These are phyloP conservation scores for Dimocarpus longan DNA, from an alignment of 345 rosid genomes.

Conservation along the genomic window DNA sequence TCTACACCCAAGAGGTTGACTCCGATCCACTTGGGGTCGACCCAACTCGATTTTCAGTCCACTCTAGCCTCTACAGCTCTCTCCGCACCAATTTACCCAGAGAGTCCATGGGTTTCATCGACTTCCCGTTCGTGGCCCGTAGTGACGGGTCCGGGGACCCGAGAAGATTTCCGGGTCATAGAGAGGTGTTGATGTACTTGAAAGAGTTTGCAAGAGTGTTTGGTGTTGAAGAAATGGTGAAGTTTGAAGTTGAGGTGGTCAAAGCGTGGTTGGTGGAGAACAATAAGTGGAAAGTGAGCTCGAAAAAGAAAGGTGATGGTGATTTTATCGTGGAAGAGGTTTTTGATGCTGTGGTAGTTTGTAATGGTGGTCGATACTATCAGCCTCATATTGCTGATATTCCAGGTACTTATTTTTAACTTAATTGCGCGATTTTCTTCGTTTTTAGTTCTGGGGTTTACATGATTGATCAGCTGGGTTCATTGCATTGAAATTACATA, in stretches of 20 bases:
- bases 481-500: too few species aligned
- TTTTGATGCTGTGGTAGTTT: slow-evolving; percentile 73
- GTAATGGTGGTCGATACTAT: slow-evolving; percentile 57
- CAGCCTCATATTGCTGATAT: slow-evolving; percentile 70
- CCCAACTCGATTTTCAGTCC: slow-evolving; percentile 24
- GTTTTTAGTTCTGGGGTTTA: background rate
- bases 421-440: background rate
- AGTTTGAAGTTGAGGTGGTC: slow-evolving; percentile 63
- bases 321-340: slow-evolving; percentile 37
- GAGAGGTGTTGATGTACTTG: slow-evolving; percentile 67
- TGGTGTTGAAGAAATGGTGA: slow-evolving; percentile 56
- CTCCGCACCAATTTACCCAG: slow-evolving; percentile 34
- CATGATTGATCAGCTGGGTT: background rate
- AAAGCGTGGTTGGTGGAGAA: slow-evolving; percentile 40
- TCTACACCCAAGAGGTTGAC: slow-evolving; percentile 12
- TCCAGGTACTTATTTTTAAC: slow-evolving; percentile 13
- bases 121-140: slow-evolving; percentile 20
- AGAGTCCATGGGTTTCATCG: slow-evolving; percentile 30
- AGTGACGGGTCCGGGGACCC: slow-evolving; percentile 12
- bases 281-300: slow-evolving; percentile 61
- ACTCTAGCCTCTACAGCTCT: slow-evolving; percentile 27
- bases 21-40: slow-evolving; percentile 30
- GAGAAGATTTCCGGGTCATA: slow-evolving; percentile 43
- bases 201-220: slow-evolving; percentile 65
- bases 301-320: slow-evolving; percentile 27